Evolutionary conservation across 2,329 filamentous ascomycete species (phyloP).

Genomic region (Neonectria sp.): DNA sequence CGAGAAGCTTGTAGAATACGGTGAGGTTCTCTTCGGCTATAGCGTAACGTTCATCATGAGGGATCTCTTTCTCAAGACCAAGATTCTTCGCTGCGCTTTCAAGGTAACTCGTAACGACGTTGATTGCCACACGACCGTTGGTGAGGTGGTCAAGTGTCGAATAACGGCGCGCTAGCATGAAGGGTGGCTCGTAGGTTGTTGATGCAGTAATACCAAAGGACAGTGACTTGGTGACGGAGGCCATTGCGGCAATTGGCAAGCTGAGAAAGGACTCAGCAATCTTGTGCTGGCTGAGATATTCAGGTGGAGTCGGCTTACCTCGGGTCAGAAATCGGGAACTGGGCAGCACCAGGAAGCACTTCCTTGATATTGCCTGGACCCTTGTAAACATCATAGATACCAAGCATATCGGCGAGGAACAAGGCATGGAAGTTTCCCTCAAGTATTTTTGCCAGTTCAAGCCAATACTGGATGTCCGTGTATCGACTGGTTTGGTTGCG

Average conservation of each 20-base stretch:
- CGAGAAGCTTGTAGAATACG: slow-evolving; percentile 64
- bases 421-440: slow-evolving; percentile 65
- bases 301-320: slow-evolving; percentile 32
- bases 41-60: slow-evolving; percentile 64
- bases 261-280: background rate
- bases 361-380: slow-evolving; percentile 32
- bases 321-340: slow-evolving; percentile 60
- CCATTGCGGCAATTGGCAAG: slow-evolving; percentile 59
- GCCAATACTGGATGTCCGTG: slow-evolving; percentile 57
- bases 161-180: slow-evolving; percentile 52
- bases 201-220: slow-evolving; percentile 54
- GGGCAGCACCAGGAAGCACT: slow-evolving; percentile 54
- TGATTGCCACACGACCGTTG: slow-evolving; percentile 59
- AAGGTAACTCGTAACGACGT: slow-evolving; percentile 65
- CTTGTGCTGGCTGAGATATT: too few relatives aligned
- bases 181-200: slow-evolving; percentile 55
- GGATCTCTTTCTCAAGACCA: slow-evolving; percentile 59
- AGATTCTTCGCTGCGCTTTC: slow-evolving; percentile 64
- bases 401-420: slow-evolving; percentile 66
- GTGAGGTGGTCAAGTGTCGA: slow-evolving; percentile 55
- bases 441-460: slow-evolving; percentile 62
- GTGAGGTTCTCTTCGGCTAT: slow-evolving; percentile 64
- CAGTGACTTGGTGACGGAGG: slow-evolving; percentile 61
- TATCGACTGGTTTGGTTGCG: slow-evolving; percentile 33
- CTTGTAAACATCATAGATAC: slow-evolving; percentile 55